A percentile compares a stretch with the other conserved stretches of the same genome.
Conservation (phyloP, 1,284 basidiomycete species). For the Marasmius sp. region DNA sequence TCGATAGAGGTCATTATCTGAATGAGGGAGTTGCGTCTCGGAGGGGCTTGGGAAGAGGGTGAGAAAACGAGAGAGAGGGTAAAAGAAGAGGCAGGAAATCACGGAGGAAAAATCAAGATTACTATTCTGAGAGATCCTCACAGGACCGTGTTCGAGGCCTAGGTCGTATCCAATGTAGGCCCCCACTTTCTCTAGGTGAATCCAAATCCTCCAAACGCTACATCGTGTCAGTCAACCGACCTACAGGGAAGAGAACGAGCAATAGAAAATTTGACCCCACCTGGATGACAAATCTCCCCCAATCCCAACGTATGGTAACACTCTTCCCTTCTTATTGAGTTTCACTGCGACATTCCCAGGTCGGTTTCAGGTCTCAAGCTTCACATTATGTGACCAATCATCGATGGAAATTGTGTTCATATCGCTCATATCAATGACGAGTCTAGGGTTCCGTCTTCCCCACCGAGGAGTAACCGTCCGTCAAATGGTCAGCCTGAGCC, state of each 20-base stretch:
- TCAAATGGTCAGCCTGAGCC: too few relatives aligned
- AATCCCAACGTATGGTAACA: conserved; percentile 34
- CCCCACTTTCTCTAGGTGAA: conserved; percentile 29
- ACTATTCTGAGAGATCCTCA: conserved; percentile 23
- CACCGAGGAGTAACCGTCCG: too few relatives aligned
- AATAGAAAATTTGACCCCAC: conserved; percentile 19
- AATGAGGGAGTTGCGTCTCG: conserved; percentile 33
- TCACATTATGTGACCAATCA: conserved; percentile 28
- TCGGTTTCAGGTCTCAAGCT: conserved; percentile 41
- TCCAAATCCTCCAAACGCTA: conserved; percentile 31
- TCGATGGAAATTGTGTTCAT: conserved; percentile 37
- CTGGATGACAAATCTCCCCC: conserved; percentile 49
- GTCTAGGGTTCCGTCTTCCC: conserved; percentile 38
- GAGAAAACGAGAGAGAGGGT: too few relatives aligned
- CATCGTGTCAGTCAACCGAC: neutral
- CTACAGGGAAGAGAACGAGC: neutral
- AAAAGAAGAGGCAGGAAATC: too few relatives aligned
- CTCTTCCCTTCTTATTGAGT: conserved; percentile 36
- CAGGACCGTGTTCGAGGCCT: conserved; percentile 30
- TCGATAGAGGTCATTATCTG: conserved; percentile 30
- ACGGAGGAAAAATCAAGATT: conserved; percentile 33
- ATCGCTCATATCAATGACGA: conserved; percentile 41
- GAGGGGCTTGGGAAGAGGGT: too few relatives aligned
- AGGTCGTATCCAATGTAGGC: conserved; percentile 31
- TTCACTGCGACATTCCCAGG: conserved; percentile 42